Evolutionary conservation across 305 asterid genomes (phyloP).

Genomic region (Ruellia speciosa): DNA sequence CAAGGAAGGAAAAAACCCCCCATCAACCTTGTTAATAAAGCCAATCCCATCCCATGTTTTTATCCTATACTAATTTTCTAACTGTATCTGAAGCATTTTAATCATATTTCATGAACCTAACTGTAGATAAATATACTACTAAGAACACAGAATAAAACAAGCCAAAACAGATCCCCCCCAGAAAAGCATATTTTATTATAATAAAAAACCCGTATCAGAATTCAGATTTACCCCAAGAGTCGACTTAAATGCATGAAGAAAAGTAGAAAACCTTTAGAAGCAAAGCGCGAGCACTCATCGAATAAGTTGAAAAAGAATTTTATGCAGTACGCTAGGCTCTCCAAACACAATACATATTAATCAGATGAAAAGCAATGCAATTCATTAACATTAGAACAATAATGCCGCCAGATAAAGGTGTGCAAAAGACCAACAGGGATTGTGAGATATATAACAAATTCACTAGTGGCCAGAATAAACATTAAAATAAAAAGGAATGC

Average conservation of each 20-base stretch:
- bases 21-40: conserved; percentile 94
- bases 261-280: background rate
- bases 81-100: conserved; percentile 21
- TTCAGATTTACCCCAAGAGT: background rate
- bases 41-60: conserved; percentile 86
- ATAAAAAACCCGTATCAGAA: background rate
- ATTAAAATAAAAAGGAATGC: background rate
- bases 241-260: background rate
- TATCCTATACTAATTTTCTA: conserved; percentile 45
- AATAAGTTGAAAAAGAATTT: background rate
- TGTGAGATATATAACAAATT: background rate
- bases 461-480: background rate
- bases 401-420: background rate
- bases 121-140: conserved; percentile 11
- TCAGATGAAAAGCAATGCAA: background rate
- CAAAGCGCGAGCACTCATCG: background rate
- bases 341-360: background rate
- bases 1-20: conserved; percentile 66
- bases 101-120: conserved; percentile 24
- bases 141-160: background rate
- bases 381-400: background rate
- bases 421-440: background rate
- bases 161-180: background rate
- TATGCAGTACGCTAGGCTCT: background rate
- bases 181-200: background rate